Base-by-base conservation (phyloP, 305 asterid species). In the Andrographis paniculata region DNA sequence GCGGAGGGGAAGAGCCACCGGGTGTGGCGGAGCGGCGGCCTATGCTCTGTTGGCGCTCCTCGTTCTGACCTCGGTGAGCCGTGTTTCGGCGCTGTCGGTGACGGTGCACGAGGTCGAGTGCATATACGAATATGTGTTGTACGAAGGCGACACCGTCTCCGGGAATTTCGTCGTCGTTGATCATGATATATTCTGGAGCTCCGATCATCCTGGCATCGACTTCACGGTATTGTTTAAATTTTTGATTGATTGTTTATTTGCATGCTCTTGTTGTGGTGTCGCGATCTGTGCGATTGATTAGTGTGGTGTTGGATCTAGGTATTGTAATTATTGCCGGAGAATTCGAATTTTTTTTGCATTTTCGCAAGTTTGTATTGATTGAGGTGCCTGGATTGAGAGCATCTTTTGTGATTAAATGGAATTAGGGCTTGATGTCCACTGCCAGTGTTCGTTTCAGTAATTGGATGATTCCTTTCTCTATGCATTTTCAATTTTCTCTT, bases 121-220 rank as follows among this genome's bases (percentile, higher is more conserved):
- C 69, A 74, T 87, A 9, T 87, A 79, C 69, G 97, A 87, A 38
- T 87, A 84, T 65, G 97, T 87, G 0, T 62, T 79, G 19, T 84
- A 87, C 71, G 97, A 87, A 48, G 94, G 94, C 52, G 97, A 87
- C 62, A 71, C 76, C 37, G 77, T 87, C 37, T 75, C 94, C 3
- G 97, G 97, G 12, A 84, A 87, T 73, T 87, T 87, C 69, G 95
- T 87, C 15, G 95, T 84, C 35, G 97, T 80, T 13, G 95, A 87
- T 67, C 97, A 87, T 63, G 97, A 87, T 45, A 81, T 87, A 40
- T 84, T 84, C 71, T 81, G 97, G 97, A 68, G 79, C 64, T 74
- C 88, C 4, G 97, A 87, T 76, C 97, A 87, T 52, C 95, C 97
- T 12, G 95, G 95, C 62, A 76, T 84, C 66, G 97, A 87, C 36